Base-by-base conservation (phyloP, 768 basidiomycete genomes). In the Udeniomyces megalosporus region DNA sequence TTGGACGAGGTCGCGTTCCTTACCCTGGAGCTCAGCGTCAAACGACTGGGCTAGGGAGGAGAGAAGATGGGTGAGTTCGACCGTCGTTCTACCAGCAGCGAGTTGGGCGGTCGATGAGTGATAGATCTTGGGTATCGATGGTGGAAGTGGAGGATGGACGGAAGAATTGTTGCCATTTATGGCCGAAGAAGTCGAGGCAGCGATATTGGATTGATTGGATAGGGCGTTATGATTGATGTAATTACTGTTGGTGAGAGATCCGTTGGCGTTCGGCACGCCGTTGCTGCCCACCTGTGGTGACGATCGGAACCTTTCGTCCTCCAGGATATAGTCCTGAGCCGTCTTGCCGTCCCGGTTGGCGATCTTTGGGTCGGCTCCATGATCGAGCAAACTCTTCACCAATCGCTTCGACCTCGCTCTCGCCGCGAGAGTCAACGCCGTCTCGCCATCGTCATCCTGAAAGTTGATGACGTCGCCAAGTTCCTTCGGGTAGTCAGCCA, bases 391-490 rank as follows among this genome's bases (percentile, higher is more conserved):
- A 38, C 93, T 79, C 72, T 92, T 95, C 68, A 97, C 91, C 4
- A 99, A 80, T 15, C 92, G 85, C 74, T 95, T 92, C 74, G 88
- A 91, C 60, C 95, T 78, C 71, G 92, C 96, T 47, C 95, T 80
- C 15, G 95, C 93, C 22, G 95, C 92, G 78, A 99, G 82, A 3
- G 95, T 97, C 65, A 99, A 75, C 12, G 95, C 90, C 7, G 95
- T 97, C 75, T 99, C 95, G 38, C 93, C 93, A 67, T 99, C 95
- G 71, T 96, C 91, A 71, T 97, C 93, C 72, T 95, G 95, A 72
- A 96, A 97, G 71, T 99, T 99, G 74, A 99, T 90, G 51, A 99
- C 89, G 70, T 99, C 95, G 34, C 90, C 88, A 32, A 99, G 76
- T 73, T 99, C 95, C 69, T 86, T 86, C 0, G 95, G 92, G 75